These are phyloP conservation scores for Rubus parviflorus DNA, from an alignment of 306 rosid genomes.

Conservation along the genomic window DNA sequence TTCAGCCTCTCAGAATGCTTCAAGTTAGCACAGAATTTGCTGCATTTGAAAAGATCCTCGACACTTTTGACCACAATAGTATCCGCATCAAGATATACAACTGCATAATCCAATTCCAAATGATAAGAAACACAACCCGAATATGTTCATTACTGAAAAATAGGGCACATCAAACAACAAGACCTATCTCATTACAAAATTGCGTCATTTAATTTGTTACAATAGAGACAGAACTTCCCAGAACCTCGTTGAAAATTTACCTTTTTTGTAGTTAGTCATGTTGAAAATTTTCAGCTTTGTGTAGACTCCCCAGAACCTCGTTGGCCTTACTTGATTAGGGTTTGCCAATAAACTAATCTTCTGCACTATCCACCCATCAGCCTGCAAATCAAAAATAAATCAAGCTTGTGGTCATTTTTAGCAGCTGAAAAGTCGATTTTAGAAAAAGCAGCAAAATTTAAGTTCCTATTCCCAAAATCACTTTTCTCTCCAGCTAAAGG, in stretches of 20 bases:
- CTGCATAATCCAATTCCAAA: conserved; percentile 49
- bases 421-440: not conserved
- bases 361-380: conserved; percentile 96
- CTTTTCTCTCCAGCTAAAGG: not conserved
- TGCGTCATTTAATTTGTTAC: too few species aligned
- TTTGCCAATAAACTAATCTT: conserved; percentile 87
- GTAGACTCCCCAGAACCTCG: conserved; percentile 98
- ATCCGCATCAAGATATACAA: conserved; percentile 96
- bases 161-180: not conserved
- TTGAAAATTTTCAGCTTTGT: conserved; percentile 92
- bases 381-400: conserved; percentile 50
- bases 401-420: not conserved
- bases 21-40: conserved; percentile 92
- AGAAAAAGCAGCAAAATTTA: not conserved
- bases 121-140: conserved; percentile 10
- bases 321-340: conserved; percentile 91
- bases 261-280: conserved; percentile 93
- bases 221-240: not conserved
- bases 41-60: conserved; percentile 93
- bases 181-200: not conserved
- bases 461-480: not conserved
- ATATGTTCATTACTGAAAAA: not conserved
- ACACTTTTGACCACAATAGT: conserved; percentile 82
- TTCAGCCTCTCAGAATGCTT: conserved; percentile 99
- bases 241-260: conserved; percentile 28